Percentiles rank a stretch among this genome's conserved stretches.
Conservation (phyloP, 1,284 basidiomycete genomes). For the Ceratobasidium sp. region DNA sequence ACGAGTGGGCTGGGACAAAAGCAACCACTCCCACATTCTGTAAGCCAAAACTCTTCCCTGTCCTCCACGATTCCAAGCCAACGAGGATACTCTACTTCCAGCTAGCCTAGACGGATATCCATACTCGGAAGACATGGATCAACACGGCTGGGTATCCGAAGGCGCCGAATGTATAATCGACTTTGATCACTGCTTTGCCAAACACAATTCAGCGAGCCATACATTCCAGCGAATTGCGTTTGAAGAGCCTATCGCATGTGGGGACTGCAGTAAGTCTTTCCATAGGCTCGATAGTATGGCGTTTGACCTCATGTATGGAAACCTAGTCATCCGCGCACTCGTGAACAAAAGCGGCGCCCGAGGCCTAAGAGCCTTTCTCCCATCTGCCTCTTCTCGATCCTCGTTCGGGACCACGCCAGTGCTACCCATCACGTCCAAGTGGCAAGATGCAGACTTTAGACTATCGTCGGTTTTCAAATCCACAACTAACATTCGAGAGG, state of each 20-base stretch:
- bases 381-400: not conserved
- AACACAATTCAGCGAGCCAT: slow-evolving; percentile 23
- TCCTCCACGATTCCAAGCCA: not conserved
- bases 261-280: slow-evolving; percentile 26
- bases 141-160: slow-evolving; percentile 24
- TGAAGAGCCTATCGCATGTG: slow-evolving; percentile 23
- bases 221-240: slow-evolving; percentile 32
- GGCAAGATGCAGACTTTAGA: slow-evolving; percentile 39
- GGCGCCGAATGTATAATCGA: slow-evolving; percentile 16
- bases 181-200: not conserved
- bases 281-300: not conserved
- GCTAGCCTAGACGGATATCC: slow-evolving; percentile 30
- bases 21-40: slow-evolving; percentile 13
- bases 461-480: slow-evolving; percentile 1
- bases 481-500: slow-evolving; percentile 32
- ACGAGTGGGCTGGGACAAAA: slow-evolving; percentile 22
- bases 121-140: slow-evolving; percentile 29
- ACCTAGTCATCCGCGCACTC: slow-evolving; percentile 40
- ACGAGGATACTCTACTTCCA: not conserved
- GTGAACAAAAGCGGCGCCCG: slow-evolving; percentile 29
- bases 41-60: not conserved
- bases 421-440: slow-evolving; percentile 36
- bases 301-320: no score
- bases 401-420: not conserved
- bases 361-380: slow-evolving; percentile 40